Percentiles rank a stretch among this genome's conserved stretches.
Evolutionary conservation across 768 basidiomycete genomes (phyloP).

Genomic region (Lactifluus rugatus): DNA sequence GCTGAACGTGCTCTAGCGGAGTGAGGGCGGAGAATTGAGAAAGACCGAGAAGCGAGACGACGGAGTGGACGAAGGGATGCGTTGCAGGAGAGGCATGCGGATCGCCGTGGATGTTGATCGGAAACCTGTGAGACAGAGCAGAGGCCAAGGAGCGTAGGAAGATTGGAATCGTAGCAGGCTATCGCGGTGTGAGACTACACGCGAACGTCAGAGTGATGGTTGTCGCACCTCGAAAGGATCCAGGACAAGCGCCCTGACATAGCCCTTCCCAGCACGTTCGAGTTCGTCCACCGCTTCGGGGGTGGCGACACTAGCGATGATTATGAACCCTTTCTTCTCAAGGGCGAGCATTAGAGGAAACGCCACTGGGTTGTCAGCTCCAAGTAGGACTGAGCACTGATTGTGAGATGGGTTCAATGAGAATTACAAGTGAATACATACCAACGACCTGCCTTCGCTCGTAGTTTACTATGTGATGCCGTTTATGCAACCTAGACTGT

Average conservation of each 20-base stretch:
- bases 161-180: constrained; percentile 63
- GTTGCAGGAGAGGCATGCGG: constrained; percentile 60
- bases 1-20: constrained; percentile 62
- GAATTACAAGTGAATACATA: constrained; percentile 21
- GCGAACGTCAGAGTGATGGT: not conserved
- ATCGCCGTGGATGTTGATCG: constrained; percentile 68
- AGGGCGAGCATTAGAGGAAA: constrained; percentile 65
- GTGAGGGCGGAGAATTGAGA: constrained; percentile 32
- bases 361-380: constrained; percentile 66
- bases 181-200: not conserved
- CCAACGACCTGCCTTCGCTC: constrained; percentile 41
- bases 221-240: constrained; percentile 62
- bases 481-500: constrained; percentile 21
- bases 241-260: constrained; percentile 70
- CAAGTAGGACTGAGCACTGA: constrained; percentile 53
- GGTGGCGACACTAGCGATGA: constrained; percentile 68
- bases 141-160: constrained; percentile 78
- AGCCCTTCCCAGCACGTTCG: constrained; percentile 62
- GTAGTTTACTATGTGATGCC: constrained; percentile 21
- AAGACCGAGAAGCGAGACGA: constrained; percentile 68
- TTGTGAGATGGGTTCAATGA: constrained; percentile 5
- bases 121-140: constrained; percentile 73
- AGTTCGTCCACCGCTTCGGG: constrained; percentile 55
- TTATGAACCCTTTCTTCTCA: constrained; percentile 72
- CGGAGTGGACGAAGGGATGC: constrained; percentile 64